These are phyloP conservation scores for Litchi chinensis DNA, from an alignment of 345 rosid species.

Conservation along the genomic window DNA sequence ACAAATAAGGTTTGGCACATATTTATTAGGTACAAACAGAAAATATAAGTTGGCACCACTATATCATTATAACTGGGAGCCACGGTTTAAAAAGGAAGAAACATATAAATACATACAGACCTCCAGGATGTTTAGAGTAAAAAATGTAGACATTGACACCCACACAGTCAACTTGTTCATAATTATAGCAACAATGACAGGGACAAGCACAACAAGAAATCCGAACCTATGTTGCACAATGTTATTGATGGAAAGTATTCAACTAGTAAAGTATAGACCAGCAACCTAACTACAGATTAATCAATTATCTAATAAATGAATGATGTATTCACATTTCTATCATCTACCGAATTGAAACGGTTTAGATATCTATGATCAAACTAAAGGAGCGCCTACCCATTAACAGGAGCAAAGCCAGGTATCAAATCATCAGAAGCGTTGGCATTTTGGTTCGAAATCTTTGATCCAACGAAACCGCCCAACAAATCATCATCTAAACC, in stretches of 20 bases:
- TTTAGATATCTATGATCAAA: neutral
- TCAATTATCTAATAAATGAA: neutral
- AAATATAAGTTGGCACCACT: neutral
- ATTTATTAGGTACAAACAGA: neutral
- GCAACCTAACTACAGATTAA: neutral
- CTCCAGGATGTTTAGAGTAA: neutral
- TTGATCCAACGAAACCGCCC: slow-evolving; percentile 49
- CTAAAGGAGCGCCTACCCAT: slow-evolving; percentile 42
- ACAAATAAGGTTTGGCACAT: neutral
- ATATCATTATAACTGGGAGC: neutral
- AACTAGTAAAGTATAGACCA: neutral
- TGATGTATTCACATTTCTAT: neutral
- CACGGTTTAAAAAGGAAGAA: neutral
- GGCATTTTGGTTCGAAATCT: slow-evolving; percentile 29
- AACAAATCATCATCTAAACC: slow-evolving; percentile 54
- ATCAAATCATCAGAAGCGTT: slow-evolving; percentile 65
- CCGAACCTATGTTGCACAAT: neutral
- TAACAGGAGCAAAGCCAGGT: slow-evolving; percentile 66
- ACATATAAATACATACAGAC: neutral
- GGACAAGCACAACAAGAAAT: neutral
- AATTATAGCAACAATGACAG: neutral
- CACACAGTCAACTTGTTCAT: neutral
- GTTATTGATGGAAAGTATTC: neutral
- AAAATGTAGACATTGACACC: neutral
- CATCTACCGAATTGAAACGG: neutral